Percentiles rank a stretch among this genome's conserved stretches.
Evolutionary conservation across 2,329 filamentous ascomycete genomes (phyloP).

Genomic region (Dichotomopilus funicola): DNA sequence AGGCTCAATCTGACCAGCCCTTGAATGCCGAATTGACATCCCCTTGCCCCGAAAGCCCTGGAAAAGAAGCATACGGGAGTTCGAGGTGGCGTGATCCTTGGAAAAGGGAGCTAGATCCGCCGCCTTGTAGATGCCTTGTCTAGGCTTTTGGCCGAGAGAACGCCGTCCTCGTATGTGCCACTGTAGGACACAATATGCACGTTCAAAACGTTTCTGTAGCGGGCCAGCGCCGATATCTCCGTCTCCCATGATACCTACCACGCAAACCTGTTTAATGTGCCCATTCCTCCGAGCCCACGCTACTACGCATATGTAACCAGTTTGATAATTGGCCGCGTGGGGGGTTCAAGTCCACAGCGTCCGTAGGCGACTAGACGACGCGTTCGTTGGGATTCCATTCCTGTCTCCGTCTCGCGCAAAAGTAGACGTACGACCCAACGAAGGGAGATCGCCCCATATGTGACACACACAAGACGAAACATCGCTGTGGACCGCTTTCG

Average conservation of each 20-base stretch:
- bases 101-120: not conserved
- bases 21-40: too few relatives aligned
- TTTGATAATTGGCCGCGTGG: not conserved
- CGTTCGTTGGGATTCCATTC: too few relatives aligned
- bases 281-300: conserved; percentile 1
- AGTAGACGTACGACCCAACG: too few relatives aligned
- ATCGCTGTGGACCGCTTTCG: conserved; percentile 18
- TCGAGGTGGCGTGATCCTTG: too few relatives aligned
- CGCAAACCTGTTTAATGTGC: not conserved
- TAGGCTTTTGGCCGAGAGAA: conserved; percentile 13
- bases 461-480: conserved; percentile 16
- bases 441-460: too few relatives aligned
- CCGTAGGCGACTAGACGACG: too few relatives aligned
- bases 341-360: not conserved
- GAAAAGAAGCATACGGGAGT: too few relatives aligned
- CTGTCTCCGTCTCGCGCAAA: too few relatives aligned
- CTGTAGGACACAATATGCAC: conserved; percentile 21
- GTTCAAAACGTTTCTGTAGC: not conserved
- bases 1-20: too few relatives aligned
- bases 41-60: too few relatives aligned
- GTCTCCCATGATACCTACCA: conserved; percentile 1
- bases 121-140: conserved; percentile 10
- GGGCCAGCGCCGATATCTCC: not conserved
- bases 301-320: conserved; percentile 12
- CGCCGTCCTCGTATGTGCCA: conserved; percentile 18